Conservation (phyloP, 345 rosid species). For the Boechera divaricarpa region DNA sequence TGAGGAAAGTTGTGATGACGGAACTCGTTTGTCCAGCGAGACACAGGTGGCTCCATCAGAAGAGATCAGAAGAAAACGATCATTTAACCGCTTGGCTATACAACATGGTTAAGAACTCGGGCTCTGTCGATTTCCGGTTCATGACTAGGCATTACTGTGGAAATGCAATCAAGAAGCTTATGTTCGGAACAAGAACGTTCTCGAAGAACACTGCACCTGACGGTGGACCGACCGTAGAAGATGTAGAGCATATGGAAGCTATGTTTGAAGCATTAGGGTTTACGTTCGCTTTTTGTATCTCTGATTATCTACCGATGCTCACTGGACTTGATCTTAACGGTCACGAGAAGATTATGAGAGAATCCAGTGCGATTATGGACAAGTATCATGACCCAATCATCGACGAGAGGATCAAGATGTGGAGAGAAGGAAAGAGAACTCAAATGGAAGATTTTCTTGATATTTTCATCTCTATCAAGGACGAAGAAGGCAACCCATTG, state of each 20-base stretch:
- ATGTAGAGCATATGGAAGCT: constrained; percentile 56
- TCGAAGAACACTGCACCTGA: constrained; percentile 40
- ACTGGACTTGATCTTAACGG: constrained; percentile 50
- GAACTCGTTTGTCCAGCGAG: constrained; percentile 50
- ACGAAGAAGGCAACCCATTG: constrained; percentile 45
- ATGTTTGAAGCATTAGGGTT: constrained; percentile 46
- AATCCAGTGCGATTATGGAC: constrained; percentile 42
- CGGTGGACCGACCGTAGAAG: constrained; percentile 52
- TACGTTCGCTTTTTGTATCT: constrained; percentile 52
- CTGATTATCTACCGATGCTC: constrained; percentile 57
- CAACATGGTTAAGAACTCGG: constrained; percentile 45
- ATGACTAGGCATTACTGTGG: constrained; percentile 47
- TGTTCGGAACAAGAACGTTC: constrained; percentile 48
- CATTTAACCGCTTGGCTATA: constrained; percentile 47
- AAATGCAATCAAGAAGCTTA: constrained; percentile 48
- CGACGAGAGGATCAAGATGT: constrained; percentile 46
- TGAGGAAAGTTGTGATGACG: constrained; percentile 49
- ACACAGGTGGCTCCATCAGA: constrained; percentile 48
- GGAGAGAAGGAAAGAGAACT: constrained; percentile 47
- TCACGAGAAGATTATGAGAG: constrained; percentile 49
- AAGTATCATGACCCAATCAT: constrained; percentile 48
- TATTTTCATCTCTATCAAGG: constrained; percentile 46
- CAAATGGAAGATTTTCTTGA: constrained; percentile 50
- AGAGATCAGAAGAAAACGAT: constrained; percentile 53
- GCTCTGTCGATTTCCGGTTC: constrained; percentile 45